Base-by-base conservation (phyloP, 441 rosid genomes). In the Gossypium davidsonii region DNA sequence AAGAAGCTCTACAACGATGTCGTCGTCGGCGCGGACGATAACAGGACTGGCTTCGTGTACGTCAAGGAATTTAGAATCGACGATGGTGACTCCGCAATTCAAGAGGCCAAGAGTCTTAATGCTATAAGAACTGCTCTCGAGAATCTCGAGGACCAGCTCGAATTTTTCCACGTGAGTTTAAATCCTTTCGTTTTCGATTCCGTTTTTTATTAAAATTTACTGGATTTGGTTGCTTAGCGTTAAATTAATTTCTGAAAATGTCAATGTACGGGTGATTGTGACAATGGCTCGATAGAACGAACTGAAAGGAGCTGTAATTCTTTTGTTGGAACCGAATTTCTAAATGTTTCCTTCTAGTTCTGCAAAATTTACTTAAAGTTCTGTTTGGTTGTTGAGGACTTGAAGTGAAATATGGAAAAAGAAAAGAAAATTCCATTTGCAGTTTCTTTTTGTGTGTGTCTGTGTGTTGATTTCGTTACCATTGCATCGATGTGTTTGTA, bases 101-200 rank as follows among this genome's bases (percentile, higher is more conserved):
- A 79, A 18, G 97, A 94, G 86, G 97, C 92, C 15, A 91, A 91
- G 85, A 91, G 97, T 78, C 85, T 91, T 17, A 89, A 90, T 69
- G 85, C 87, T 15, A 94, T 94, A 42, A 82, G 96, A 15, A 83
- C 92, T 31, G 92, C 98, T 68, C 91, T 91, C 74, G 98, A 94
- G 87, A 88, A 90, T 80, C 94, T 91, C 48, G 97, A 92, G 79
- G 97, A 94, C 85, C 97, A 94, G 84, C 87, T 94, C 65, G 97
- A 94, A 79, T 85, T 86, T 80, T 86, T 91, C 82, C 97, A 90
- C 56, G 98, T 91, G 72, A 81, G 93, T 65, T 65, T 6, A 57
- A 39, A 58, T 39, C 12, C 18, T 42, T 65, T 28, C 21, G 56
- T 48, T 42, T 48, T 3, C 18, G 26, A 11, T 49, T 2, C 49